phyloP scores from a whole-genome alignment of 2,329 filamentous ascomycete genomes.

The Meredithiella fracta region DNA sequence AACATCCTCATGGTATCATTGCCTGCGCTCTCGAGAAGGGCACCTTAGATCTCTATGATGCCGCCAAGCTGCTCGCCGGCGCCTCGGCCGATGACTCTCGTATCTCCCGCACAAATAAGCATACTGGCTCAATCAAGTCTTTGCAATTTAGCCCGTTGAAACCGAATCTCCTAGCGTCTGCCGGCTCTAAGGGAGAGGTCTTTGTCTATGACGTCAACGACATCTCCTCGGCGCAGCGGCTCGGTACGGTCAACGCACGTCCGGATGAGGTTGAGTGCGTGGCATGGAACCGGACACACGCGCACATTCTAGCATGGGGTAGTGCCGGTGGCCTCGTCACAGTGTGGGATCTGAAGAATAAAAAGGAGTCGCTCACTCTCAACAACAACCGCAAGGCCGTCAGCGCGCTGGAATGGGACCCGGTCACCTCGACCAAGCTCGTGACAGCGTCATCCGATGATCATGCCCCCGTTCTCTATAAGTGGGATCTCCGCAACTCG shows the following conservation, averaged over 20 bases:
- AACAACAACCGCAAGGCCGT: slow-evolving; percentile 92
- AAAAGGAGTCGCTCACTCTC: slow-evolving; percentile 89
- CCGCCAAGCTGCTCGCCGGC: slow-evolving; percentile 45
- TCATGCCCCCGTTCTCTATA: slow-evolving; percentile 66
- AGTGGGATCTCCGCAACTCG: slow-evolving; percentile 93
- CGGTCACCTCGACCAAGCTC: slow-evolving; percentile 84
- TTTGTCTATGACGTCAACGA: slow-evolving; percentile 94
- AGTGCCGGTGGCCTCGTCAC: slow-evolving; percentile 89
- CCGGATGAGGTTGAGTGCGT: slow-evolving; percentile 91
- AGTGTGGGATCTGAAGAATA: slow-evolving; percentile 95
- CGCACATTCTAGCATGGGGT: slow-evolving; percentile 89
- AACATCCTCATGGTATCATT: slow-evolving; percentile 73
- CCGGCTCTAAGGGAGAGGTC: slow-evolving; percentile 86
- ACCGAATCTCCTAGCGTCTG: slow-evolving; percentile 79
- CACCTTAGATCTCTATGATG: slow-evolving; percentile 85
- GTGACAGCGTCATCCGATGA: slow-evolving; percentile 85
- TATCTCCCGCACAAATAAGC: slow-evolving; percentile 74
- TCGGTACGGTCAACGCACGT: slow-evolving; percentile 75
- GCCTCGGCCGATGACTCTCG: slow-evolving; percentile 45
- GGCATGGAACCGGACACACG: slow-evolving; percentile 96
- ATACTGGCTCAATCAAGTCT: slow-evolving; percentile 82
- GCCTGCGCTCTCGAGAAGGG: slow-evolving; percentile 92
- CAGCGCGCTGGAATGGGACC: slow-evolving; percentile 94
- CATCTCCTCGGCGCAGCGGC: slow-evolving; percentile 67
- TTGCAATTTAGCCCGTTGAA: slow-evolving; percentile 92